Evolutionary conservation across 2,329 filamentous ascomycete genomes (phyloP), one percentile per base, ranked within the genome.

Genomic region (Pyrenophora seminiperda): DNA sequence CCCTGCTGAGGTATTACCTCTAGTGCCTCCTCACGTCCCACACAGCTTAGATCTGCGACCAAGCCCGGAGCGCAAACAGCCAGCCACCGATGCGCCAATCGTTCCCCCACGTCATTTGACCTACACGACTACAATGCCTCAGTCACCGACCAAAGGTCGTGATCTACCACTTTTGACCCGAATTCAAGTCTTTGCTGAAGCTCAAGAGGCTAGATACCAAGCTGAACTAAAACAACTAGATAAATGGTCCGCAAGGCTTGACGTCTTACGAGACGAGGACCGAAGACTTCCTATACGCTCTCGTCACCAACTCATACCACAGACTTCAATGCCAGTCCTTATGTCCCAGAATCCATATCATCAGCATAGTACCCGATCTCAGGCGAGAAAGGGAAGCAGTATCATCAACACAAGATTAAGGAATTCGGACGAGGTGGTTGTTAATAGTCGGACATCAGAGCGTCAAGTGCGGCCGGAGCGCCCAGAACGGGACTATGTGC

Each of bases 311-410:
- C 33, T 18, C 14, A 10, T 30, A 15, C 15, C 24, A 24, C 37
- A 31, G 22, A 36, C 42, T 13, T 47, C 36, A 4, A 47, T 50
- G 41, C 41, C 47, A 6, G 19, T 40, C 4, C 13, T 41, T 10
- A 37, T 17, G 31, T 32, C 22, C 1, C 30, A 19, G 15, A 22
- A 40, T 37, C 18, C 34, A 2, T 50, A 17, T 22, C 43, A 50
- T 3, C 19, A 31, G 14, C 36, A 41, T 20, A 22, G n/a, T 31
- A 19, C 14, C 5, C 15, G 7, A 17, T 15, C 24, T 22, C 10
- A 5, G 14, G 11, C 7, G 14, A 18, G n/a, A 4, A 27, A 31
- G 19, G 17, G 20, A 5, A 34, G 20, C 32, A 14, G 13, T 13
- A 9, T 14, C 6, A 17, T 17, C 11, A 18, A 37, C 4, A 14